Base-by-base conservation (phyloP, 257 asterid genomes). In the Solanum etuberosum region DNA sequence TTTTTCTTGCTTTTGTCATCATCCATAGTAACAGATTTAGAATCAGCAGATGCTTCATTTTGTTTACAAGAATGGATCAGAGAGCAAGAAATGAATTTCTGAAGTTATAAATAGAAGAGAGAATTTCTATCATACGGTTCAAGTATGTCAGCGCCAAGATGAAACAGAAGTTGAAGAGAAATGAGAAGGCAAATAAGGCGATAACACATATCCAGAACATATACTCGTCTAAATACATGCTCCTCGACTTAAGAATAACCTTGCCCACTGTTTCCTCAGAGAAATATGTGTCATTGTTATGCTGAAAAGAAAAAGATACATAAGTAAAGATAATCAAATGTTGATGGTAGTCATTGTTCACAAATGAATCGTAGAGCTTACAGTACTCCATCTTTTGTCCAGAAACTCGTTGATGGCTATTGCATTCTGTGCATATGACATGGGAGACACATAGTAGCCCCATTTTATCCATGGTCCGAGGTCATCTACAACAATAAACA, bases 201-300 rank as follows among this genome's bases (percentile, higher is more conserved):
- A 87, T 38, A 31, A 95, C 87, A 68, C 98, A 97, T 63, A 95
- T 74, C 99, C 99, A 97, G 87, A 90, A 97, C 98, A 94, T 91
- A 84, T 95, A 89, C 46, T 94, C 99, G 81, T 94, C 95, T n/a
- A 87, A 54, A 91, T 87, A 95, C 98, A 97, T 95, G 88, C 98
- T 98, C 93, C 98, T 95, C 81, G 93, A 42, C 88, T 87, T 93
- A 25, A 97, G 97, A 91, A 97, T 98, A 91, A 93, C 98, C 93
- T 90, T 92, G n/a, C 99, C 99, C 31, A 95, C 99, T 25, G 99
- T 97, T 38, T 93, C 88, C 88, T 95, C 92, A 5, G 91, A 2
- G 91, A 91, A 93, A 78, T 93, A 90, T 2, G 78, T 9, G 71
- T 92, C 98, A 3, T 20, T 92, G 90, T 92, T 93, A 23, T 89